Conservation (phyloP, 1,139 yeast genomes). For the Yamadazyma kanchanaburiensis region DNA sequence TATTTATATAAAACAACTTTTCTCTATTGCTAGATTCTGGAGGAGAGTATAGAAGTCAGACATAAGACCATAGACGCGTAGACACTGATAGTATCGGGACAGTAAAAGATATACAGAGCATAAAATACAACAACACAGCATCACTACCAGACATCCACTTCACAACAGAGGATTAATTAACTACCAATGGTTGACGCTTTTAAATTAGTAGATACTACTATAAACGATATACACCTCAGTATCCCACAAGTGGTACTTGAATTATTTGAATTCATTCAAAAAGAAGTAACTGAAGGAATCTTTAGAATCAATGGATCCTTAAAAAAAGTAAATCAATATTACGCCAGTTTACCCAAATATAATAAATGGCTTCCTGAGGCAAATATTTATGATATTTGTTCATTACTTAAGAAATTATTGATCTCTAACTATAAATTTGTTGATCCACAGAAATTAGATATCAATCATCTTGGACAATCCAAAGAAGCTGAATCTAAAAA, state of each 20-base stretch:
- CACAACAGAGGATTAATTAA: not conserved
- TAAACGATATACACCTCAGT: constrained; percentile 7
- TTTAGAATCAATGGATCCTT: constrained; percentile 28
- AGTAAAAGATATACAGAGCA: no score
- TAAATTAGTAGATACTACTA: constrained; percentile 7
- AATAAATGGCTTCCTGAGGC: constrained; percentile 13
- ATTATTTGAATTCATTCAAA: constrained; percentile 17
- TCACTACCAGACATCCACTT: not conserved
- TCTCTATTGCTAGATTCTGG: no score
- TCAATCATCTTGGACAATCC: constrained; percentile 4
- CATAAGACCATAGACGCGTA: no score
- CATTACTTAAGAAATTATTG: constrained; percentile 17
- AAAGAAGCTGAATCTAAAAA: constrained; percentile 3
- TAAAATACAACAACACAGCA: not conserved
- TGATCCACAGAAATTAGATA: constrained; percentile 7
- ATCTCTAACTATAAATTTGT: constrained; percentile 11
- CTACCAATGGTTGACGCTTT: constrained; percentile 14
- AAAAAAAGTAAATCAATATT: constrained; percentile 17
- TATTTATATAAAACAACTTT: no score
- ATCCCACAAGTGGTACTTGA: constrained; percentile 19
- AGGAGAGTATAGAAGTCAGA: no score
- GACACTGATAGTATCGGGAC: no score
- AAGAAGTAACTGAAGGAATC: constrained; percentile 22
- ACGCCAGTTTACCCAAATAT: constrained; percentile 12
- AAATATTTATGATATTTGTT: constrained; percentile 19